These are phyloP conservation scores for Corchorus olitorius DNA, from an alignment of 345 rosid genomes.

Conservation along the genomic window DNA sequence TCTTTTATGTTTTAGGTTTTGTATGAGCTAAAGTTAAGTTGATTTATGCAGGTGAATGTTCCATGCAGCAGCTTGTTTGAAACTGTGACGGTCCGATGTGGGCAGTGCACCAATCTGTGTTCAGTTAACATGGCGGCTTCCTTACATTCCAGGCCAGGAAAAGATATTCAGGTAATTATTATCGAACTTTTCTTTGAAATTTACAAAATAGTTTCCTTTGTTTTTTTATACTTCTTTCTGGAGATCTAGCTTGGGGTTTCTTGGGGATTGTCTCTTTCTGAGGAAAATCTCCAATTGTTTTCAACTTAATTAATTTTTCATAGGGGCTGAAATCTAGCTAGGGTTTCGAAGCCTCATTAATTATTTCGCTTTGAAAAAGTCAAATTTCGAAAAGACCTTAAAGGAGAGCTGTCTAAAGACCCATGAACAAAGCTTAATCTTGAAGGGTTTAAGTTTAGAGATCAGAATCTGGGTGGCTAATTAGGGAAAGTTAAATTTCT, in stretches of 20 bases:
- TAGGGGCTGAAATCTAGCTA: conserved; percentile 5
- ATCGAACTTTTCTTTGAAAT: not conserved
- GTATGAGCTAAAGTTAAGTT: not conserved
- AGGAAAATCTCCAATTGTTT: not conserved
- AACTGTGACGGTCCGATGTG: conserved; percentile 50
- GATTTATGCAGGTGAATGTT: conserved; percentile 46
- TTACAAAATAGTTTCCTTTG: not conserved
- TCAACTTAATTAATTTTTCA: not conserved
- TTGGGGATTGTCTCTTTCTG: conserved; percentile 14
- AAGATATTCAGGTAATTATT: conserved; percentile 19
- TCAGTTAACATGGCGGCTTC: conserved; percentile 52
- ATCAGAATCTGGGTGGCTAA: conserved; percentile 7
- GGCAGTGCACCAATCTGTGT: conserved; percentile 51
- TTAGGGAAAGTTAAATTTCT: not conserved
- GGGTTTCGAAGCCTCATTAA: conserved; percentile 1
- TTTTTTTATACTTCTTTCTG: not conserved
- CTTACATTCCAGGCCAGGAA: conserved; percentile 32
- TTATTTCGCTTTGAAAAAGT: not conserved
- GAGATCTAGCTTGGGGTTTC: conserved; percentile 20
- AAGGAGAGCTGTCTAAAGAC: not conserved
- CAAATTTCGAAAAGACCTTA: conserved; percentile 3
- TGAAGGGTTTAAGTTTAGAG: not conserved
- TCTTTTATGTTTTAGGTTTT: not conserved
- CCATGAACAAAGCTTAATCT: conserved; percentile 4
- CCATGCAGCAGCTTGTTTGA: conserved; percentile 51